Percentiles rank a stretch among this genome's conserved stretches.
Conservation (phyloP, 306 rosid species). For the Cucumis hystrix region DNA sequence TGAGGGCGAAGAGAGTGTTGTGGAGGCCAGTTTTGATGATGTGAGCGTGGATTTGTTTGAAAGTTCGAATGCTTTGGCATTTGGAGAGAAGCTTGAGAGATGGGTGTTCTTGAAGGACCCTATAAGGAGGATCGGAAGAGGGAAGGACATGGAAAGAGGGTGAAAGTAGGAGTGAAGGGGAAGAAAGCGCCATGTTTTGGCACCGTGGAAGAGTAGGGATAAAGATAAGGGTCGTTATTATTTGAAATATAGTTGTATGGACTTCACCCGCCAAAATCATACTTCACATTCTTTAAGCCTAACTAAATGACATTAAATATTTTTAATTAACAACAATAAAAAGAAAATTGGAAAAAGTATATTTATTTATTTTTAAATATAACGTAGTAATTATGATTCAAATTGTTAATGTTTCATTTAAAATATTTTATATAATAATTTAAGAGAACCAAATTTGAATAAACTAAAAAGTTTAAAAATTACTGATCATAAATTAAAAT, state of each 20-base stretch:
- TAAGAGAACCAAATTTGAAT: too few relatives aligned
- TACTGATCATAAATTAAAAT: too few relatives aligned
- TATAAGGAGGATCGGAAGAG: constrained; percentile 44
- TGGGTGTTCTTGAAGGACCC: constrained; percentile 38
- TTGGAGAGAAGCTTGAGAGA: constrained; percentile 36
- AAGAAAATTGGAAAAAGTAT: too few relatives aligned
- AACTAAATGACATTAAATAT: background rate
- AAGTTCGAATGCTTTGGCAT: constrained; percentile 30
- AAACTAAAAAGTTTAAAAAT: too few relatives aligned
- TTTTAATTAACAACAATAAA: too few relatives aligned
- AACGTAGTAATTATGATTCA: too few relatives aligned
- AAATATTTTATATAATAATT: too few relatives aligned
- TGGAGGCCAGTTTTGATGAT: constrained; percentile 62
- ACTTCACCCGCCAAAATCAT: background rate
- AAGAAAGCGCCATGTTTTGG: constrained; percentile 21
- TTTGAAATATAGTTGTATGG: constrained; percentile 5
- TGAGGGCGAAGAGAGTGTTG: constrained; percentile 35
- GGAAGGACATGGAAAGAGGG: constrained; percentile 34
- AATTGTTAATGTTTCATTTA: too few relatives aligned
- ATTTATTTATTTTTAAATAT: too few relatives aligned
- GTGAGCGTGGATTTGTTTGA: constrained; percentile 52
- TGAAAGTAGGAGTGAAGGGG: constrained; percentile 9
- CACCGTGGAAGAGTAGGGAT: background rate
- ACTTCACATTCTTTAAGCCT: too few relatives aligned
- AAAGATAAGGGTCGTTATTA: background rate